These are phyloP conservation scores for Candida yuanshanica DNA, from an alignment of 805 yeast genomes.

Conservation along the genomic window DNA sequence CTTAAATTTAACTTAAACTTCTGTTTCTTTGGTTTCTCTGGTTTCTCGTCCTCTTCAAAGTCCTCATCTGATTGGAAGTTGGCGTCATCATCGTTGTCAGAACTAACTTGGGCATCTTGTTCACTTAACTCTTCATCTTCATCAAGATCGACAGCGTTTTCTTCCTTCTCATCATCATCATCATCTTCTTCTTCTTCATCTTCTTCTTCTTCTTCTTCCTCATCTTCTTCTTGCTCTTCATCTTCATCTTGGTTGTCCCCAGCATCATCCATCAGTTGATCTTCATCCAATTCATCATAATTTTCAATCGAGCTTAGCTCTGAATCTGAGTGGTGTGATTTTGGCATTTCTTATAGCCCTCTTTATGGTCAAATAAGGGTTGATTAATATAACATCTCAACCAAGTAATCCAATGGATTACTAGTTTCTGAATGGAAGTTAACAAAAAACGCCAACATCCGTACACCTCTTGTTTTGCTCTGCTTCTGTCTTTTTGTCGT, in stretches of 20 bases:
- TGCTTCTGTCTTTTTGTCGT: too few relatives aligned
- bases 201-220: constrained; percentile 9
- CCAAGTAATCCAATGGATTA: too few relatives aligned
- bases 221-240: constrained; percentile 20
- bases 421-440: too few relatives aligned
- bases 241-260: constrained; percentile 2
- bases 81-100: constrained; percentile 13
- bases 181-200: constrained; percentile 14
- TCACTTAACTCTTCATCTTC: constrained; percentile 13
- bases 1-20: constrained; percentile 15
- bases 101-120: constrained; percentile 8
- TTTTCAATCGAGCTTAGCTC: constrained; percentile 5
- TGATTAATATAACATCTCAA: too few relatives aligned
- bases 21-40: constrained; percentile 9
- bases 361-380: not conserved
- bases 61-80: constrained; percentile 16
- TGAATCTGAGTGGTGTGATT: constrained; percentile 1
- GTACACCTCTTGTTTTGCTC: too few relatives aligned
- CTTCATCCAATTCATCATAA: constrained; percentile 5
- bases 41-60: constrained; percentile 7
- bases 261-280: not conserved
- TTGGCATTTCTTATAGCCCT: not conserved
- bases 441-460: too few relatives aligned
- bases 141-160: constrained; percentile 9
- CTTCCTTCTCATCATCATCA: constrained; percentile 16